Evolutionary conservation across 2,329 filamentous ascomycete species (phyloP).

Genomic region (Pezicula neosporulosa): DNA sequence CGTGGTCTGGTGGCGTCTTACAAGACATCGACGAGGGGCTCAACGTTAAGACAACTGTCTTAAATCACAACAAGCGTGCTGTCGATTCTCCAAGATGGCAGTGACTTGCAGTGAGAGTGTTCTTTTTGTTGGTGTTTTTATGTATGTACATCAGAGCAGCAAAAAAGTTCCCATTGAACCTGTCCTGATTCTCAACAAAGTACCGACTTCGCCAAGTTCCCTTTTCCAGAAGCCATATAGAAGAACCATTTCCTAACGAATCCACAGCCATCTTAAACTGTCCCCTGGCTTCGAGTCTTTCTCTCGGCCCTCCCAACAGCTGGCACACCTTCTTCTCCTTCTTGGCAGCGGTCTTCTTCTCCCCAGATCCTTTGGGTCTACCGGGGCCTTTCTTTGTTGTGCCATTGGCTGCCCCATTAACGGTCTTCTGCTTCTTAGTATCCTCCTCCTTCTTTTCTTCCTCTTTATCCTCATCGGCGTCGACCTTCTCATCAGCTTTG

Average conservation of each 20-base stretch:
- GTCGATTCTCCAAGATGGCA: too few relatives aligned
- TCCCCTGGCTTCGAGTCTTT: slow-evolving; percentile 25
- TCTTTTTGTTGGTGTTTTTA: not conserved
- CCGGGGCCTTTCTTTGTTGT: slow-evolving; percentile 12
- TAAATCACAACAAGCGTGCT: too few relatives aligned
- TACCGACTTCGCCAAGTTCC: slow-evolving; percentile 7
- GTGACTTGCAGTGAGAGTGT: too few relatives aligned
- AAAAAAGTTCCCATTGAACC: not conserved
- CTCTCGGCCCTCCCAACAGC: slow-evolving; percentile 20
- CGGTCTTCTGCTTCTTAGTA: slow-evolving; percentile 10
- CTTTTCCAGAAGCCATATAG: not conserved
- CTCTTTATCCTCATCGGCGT: slow-evolving; percentile 1
- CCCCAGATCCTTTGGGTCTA: not conserved
- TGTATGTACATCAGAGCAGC: not conserved
- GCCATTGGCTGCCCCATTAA: slow-evolving; percentile 10
- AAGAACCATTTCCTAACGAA: not conserved
- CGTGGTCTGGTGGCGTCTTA: too few relatives aligned
- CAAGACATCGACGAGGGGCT: too few relatives aligned
- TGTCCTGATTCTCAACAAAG: too few relatives aligned
- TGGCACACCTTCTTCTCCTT: slow-evolving; percentile 25
- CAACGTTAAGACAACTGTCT: too few relatives aligned
- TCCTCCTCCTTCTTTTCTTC: slow-evolving; percentile 6
- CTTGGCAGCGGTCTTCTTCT: slow-evolving; percentile 7
- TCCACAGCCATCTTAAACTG: not conserved
- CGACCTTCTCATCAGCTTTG: slow-evolving; percentile 10